A percentile compares a stretch with the other conserved stretches of the same genome.
phyloP scores from a whole-genome alignment of 345 rosid genomes.

The Citrus unshiu region DNA sequence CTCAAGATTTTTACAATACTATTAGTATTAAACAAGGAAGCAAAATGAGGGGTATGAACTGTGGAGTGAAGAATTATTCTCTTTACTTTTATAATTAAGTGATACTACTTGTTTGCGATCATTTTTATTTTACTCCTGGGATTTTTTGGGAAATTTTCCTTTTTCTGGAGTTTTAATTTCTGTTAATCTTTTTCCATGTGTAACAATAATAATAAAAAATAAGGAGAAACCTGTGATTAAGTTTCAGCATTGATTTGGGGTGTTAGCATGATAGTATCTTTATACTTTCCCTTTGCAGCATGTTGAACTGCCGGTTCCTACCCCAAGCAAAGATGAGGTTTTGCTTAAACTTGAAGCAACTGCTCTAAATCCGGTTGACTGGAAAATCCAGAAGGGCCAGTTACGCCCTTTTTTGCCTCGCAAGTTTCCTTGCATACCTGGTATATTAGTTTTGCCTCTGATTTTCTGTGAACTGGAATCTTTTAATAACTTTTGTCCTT shows the following conservation, averaged over 20 bases:
- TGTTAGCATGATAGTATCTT: no score
- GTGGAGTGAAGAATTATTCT: no score
- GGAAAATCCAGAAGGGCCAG: constrained; percentile 71
- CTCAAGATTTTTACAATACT: no score
- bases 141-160: background rate
- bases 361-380: constrained; percentile 61
- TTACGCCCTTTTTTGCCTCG: constrained; percentile 56
- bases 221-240: background rate
- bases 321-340: constrained; percentile 52
- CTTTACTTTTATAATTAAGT: background rate
- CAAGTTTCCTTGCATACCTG: constrained; percentile 72
- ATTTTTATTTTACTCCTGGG: background rate
- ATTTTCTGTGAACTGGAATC: background rate
- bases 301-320: constrained; percentile 51
- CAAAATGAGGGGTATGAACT: no score
- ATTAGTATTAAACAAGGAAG: no score
- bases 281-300: constrained; percentile 35
- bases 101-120: background rate
- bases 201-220: background rate
- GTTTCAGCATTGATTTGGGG: background rate
- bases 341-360: constrained; percentile 56
- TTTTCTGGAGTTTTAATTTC: background rate
- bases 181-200: no score
- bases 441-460: constrained; percentile 27
- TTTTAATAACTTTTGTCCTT: no score